These are phyloP conservation scores for Neonectria ditissima DNA, from an alignment of 2,329 filamentous ascomycete genomes.

Conservation along the genomic window DNA sequence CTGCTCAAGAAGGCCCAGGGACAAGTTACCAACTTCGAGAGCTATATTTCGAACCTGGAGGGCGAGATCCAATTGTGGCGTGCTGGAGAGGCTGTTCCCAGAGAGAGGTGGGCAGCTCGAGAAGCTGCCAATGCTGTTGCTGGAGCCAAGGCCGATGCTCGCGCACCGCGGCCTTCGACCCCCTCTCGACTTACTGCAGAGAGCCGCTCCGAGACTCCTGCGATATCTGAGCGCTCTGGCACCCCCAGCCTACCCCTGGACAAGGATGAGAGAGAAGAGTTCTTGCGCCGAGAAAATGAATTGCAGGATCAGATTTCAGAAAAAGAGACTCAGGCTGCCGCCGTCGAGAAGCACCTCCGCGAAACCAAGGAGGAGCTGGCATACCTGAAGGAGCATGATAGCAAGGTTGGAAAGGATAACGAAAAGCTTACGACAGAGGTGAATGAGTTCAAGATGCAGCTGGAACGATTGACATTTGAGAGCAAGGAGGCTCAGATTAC, in stretches of 20 bases:
- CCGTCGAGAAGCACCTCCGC: conserved; percentile 82
- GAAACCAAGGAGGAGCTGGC: conserved; percentile 88
- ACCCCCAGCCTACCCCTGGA: conserved; percentile 91
- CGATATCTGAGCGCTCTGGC: conserved; percentile 81
- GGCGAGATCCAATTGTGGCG: conserved; percentile 90
- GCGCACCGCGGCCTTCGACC: conserved; percentile 64
- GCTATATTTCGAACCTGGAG: conserved; percentile 85
- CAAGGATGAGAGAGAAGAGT: conserved; percentile 97
- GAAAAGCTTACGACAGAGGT: conserved; percentile 87
- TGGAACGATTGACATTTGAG: conserved; percentile 95
- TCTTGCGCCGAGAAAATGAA: conserved; percentile 93
- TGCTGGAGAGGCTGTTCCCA: conserved; percentile 86
- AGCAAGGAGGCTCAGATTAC: conserved; percentile 97
- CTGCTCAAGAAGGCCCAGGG: conserved; percentile 92
- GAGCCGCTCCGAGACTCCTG: conserved; percentile 71
- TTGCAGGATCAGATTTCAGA: conserved; percentile 96
- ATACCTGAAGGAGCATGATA: conserved; percentile 87
- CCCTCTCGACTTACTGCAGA: conserved; percentile 65
- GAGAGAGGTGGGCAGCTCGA: conserved; percentile 85
- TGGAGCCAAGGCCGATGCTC: conserved; percentile 57
- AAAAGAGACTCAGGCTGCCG: conserved; percentile 84
- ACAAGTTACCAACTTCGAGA: conserved; percentile 89
- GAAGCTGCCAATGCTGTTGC: conserved; percentile 61
- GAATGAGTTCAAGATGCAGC: conserved; percentile 95
- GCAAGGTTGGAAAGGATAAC: conserved; percentile 87